Evolutionary conservation across 1,284 basidiomycete species (phyloP), one percentile per base, ranked within the genome.

Genomic region (Ceratobasidium papillatum): DNA sequence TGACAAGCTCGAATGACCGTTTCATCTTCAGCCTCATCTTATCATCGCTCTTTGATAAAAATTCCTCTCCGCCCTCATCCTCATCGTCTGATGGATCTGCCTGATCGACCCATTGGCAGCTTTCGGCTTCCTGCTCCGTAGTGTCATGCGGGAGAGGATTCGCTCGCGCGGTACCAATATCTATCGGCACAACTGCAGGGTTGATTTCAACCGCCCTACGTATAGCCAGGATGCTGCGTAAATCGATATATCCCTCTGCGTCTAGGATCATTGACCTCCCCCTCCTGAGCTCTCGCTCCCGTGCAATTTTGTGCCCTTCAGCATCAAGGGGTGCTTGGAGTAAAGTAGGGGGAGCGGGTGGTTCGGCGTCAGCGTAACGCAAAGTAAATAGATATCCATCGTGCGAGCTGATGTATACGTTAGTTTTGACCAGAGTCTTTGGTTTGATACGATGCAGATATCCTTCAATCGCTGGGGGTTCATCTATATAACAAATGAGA

Each of bases 381-480:
- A 91, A 79, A 12, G 88, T 84, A 82, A 94, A 95, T 25, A 95
- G 81, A 79, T 88, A 88, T 2, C 92, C 91, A 73, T 91, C 87
- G 79, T 95, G 92, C 7, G 89, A 89, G 36, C 87, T 84, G 22
- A 96, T 83, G 82, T 95, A 96, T 7, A 92, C 80, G 8, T 86
- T 83, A 64, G 90, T 88, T 75, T 86, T 88, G 36, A 83, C 81
- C 76, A 90, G 88, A 41, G 87, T 86, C 73, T 88, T 88, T 0
- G 88, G 85, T 76, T 87, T 88, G 79, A 94, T 86, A 66, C 91
- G 89, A 74, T 92, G 87, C 43, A 94, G 82, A 81, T 91, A 95
- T 1, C 94, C 94, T 81, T 96, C 94, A 58, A 95, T 83, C 0
- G 88, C 87, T 0, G 89, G 88, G 0, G 94, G 94, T 79, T 95